Percentiles rank a stretch among this genome's conserved stretches.
Conservation (phyloP, 2,329 filamentous ascomycete genomes). For the Ophioceras dolichostomum region DNA sequence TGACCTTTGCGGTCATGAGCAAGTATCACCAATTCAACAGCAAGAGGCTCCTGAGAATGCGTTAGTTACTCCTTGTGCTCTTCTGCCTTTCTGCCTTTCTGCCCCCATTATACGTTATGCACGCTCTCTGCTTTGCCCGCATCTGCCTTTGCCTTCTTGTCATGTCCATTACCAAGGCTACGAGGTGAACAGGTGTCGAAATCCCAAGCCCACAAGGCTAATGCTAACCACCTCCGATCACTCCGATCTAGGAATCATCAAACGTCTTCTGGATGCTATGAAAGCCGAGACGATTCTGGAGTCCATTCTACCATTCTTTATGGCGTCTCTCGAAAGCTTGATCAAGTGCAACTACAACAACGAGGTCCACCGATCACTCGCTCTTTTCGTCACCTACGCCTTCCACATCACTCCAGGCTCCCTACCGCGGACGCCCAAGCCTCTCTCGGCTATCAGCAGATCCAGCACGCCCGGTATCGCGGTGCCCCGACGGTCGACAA, state of each 20-base stretch:
- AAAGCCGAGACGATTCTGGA: conserved; percentile 70
- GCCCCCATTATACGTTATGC: too few species aligned
- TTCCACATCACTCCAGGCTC: conserved; percentile 50
- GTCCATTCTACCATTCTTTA: conserved; percentile 63
- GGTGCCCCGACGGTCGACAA: conserved; percentile 20
- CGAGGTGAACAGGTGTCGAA: too few species aligned
- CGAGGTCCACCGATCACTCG: conserved; percentile 74
- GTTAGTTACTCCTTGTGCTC: conserved; percentile 38
- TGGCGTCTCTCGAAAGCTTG: conserved; percentile 66
- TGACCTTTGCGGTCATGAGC: conserved; percentile 78
- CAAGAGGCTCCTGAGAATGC: conserved; percentile 76
- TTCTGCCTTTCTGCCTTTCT: too few species aligned
- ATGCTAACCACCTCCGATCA: neutral
- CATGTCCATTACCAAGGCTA: neutral
- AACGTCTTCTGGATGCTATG: conserved; percentile 76
- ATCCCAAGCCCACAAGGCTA: too few species aligned
- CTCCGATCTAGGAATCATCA: conserved; percentile 75
- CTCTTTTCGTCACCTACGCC: conserved; percentile 87
- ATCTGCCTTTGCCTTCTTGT: conserved; percentile 8
- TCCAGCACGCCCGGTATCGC: conserved; percentile 24
- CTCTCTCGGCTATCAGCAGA: conserved; percentile 23
- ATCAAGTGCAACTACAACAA: conserved; percentile 71
- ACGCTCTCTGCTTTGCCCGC: too few species aligned
- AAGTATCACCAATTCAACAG: conserved; percentile 89
- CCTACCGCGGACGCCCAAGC: conserved; percentile 37